These are phyloP conservation scores for Candida odintsovae DNA, from an alignment of 805 yeast species.

Conservation along the genomic window DNA sequence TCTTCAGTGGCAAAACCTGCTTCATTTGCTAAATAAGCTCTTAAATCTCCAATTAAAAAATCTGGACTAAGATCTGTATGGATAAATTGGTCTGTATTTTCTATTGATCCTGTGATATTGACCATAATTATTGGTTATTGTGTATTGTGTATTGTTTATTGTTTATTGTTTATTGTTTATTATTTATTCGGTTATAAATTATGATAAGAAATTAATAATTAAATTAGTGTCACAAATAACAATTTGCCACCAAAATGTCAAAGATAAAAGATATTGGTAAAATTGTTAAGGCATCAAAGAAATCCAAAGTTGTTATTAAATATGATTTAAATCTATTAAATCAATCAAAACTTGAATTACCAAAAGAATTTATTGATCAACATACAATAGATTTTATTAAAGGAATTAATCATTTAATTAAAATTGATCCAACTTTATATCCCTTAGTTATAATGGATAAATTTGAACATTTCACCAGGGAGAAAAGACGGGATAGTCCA, in stretches of 20 bases:
- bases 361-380: conserved; percentile 18
- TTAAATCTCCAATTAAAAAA: conserved; percentile 59
- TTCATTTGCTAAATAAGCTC: conserved; percentile 45
- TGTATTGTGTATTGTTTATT: no score
- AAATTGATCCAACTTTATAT: conserved; percentile 32
- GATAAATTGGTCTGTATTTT: conserved; percentile 11
- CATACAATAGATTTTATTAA: conserved; percentile 29
- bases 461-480: conserved; percentile 25
- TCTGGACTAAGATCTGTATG: conserved; percentile 60
- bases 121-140: not conserved
- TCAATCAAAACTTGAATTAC: conserved; percentile 8
- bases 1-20: not conserved
- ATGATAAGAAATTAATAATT: no score
- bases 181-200: no score
- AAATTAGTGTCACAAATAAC: no score
- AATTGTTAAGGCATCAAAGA: not conserved
- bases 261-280: not conserved
- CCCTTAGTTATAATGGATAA: conserved; percentile 20
- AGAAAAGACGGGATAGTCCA: conserved; percentile 6
- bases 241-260: not conserved
- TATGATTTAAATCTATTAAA: not conserved
- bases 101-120: conserved; percentile 14
- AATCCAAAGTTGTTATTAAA: not conserved
- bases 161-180: no score
- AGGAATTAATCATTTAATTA: conserved; percentile 29